phyloP scores from a whole-genome alignment of 164 flowering plant species.

The Santalum album region DNA sequence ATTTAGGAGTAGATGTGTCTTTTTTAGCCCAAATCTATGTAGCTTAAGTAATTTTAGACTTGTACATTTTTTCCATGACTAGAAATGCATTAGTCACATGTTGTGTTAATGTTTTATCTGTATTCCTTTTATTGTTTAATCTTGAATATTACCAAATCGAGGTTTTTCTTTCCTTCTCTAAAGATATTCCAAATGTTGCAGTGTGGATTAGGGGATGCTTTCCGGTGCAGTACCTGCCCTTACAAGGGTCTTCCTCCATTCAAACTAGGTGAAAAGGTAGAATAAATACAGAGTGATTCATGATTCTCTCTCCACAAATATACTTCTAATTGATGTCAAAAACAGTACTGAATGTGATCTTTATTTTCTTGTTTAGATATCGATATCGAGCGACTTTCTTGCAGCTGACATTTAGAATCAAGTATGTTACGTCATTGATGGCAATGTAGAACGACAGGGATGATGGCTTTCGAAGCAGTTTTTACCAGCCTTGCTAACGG shows the following conservation, averaged over 20 bases:
- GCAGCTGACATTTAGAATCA: conserved; percentile 17
- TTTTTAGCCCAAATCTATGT: no score
- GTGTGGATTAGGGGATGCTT: conserved; percentile 99
- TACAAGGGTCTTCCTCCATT: conserved; percentile 92
- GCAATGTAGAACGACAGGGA: no score
- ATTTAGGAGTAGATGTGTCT: no score
- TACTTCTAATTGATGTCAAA: not conserved
- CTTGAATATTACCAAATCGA: no score
- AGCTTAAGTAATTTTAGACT: no score
- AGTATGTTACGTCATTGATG: no score
- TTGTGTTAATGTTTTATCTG: not conserved
- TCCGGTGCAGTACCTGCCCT: conserved; percentile 88
- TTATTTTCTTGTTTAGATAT: conserved; percentile 21
- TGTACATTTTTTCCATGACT: no score
- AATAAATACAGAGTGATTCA: not conserved
- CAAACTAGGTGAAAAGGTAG: conserved; percentile 93
- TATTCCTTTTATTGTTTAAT: no score
- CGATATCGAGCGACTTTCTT: conserved; percentile 18
- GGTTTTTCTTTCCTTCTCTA: no score
- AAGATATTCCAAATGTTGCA: conserved; percentile 18
- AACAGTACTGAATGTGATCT: not conserved
- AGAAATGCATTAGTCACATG: no score
- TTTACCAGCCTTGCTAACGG: no score
- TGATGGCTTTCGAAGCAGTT: no score
- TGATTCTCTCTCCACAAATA: not conserved